phyloP scores from a whole-genome alignment of 768 basidiomycete genomes.

The Galerina sulciceps region DNA sequence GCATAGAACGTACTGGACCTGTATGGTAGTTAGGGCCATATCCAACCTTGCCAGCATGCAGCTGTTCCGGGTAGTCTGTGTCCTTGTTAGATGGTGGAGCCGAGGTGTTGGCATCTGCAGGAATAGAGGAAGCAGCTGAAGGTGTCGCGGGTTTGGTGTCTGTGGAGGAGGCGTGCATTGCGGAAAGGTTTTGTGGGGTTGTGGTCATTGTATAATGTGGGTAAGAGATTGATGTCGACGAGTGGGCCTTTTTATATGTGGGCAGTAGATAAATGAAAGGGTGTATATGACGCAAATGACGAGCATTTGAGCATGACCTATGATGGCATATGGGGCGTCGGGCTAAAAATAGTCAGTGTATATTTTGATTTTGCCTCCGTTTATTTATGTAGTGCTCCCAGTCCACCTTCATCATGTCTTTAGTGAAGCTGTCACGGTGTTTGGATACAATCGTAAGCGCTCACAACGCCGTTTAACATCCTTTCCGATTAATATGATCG shows the following conservation, averaged over 20 bases:
- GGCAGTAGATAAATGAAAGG: not conserved
- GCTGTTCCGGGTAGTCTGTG: slow-evolving; percentile 40
- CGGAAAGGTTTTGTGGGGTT: slow-evolving; percentile 6
- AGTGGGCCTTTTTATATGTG: not conserved
- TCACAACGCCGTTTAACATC: no score
- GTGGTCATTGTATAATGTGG: slow-evolving; percentile 2
- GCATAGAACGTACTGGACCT: slow-evolving; percentile 33
- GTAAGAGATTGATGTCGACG: not conserved
- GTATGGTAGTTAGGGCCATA: slow-evolving; percentile 44
- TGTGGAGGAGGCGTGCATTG: slow-evolving; percentile 2
- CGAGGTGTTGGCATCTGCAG: not conserved
- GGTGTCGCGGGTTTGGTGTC: slow-evolving; percentile 1
- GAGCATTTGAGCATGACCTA: slow-evolving; percentile 5
- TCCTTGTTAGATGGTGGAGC: not conserved
- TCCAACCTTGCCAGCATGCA: slow-evolving; percentile 48
- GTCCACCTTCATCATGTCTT: no score
- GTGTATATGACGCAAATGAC: slow-evolving; percentile 21
- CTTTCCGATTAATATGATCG: no score
- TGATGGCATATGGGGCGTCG: not conserved
- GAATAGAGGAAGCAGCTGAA: slow-evolving; percentile 1
- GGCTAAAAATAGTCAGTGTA: slow-evolving; percentile 11
- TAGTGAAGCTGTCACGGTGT: no score
- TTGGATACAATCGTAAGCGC: no score
- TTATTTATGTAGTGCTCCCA: no score
- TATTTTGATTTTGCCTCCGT: not conserved